These are phyloP conservation scores for Chlorella sp. DNA, from an alignment of 139 green algal genomes.

Conservation along the genomic window DNA sequence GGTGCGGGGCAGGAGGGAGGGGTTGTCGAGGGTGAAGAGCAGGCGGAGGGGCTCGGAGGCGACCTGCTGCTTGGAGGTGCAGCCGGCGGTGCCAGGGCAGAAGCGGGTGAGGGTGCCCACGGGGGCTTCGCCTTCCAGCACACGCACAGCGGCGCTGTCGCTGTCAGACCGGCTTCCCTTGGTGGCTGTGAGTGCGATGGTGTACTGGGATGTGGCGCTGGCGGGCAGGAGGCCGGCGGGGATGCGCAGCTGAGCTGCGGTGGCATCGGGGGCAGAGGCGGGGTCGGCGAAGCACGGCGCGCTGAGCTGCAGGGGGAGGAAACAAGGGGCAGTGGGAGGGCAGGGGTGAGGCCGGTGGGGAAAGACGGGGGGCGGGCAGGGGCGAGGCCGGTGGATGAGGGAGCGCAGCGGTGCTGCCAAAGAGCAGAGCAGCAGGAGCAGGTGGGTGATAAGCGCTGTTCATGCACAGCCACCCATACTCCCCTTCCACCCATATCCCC, in stretches of 20 bases:
- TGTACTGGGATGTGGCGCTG: background rate
- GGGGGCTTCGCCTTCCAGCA: background rate
- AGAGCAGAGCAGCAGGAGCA: background rate
- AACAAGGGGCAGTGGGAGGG: background rate
- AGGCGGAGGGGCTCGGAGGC: slow-evolving; percentile 3
- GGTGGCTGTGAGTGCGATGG: background rate
- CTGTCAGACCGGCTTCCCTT: slow-evolving; percentile 6
- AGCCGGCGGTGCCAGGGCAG: slow-evolving; percentile 6
- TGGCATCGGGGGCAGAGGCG: background rate
- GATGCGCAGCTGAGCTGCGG: background rate
- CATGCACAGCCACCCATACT: too few relatives aligned
- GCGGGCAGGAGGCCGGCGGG: slow-evolving; percentile 14
- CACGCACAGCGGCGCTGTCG: background rate
- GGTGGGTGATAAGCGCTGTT: too few relatives aligned
- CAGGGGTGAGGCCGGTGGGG: background rate
- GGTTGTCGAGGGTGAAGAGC: background rate
- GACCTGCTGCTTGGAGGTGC: background rate
- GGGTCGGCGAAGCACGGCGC: slow-evolving; percentile 5
- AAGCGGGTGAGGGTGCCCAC: slow-evolving; percentile 11
- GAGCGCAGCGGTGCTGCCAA: background rate
- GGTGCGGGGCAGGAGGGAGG: background rate
- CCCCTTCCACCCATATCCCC: background rate
- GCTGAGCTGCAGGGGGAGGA: background rate
- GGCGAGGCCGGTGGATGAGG: too few relatives aligned
- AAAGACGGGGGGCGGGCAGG: too few relatives aligned